Evolutionary conservation across 148 eudicot species (phyloP).

Genomic region (Nyssa sinensis): DNA sequence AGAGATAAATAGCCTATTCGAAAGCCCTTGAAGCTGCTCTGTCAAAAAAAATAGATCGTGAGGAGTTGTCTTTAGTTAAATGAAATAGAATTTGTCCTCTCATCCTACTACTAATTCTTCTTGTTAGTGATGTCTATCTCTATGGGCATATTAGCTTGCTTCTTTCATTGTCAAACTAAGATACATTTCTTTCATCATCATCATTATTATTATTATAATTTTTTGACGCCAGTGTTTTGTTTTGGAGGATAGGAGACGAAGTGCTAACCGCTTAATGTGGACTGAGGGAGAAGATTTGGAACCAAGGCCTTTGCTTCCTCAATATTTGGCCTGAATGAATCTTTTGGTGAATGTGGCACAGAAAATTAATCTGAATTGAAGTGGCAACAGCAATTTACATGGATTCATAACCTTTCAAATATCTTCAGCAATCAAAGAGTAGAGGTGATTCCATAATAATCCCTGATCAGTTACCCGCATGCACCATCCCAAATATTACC

Average conservation of each 20-base stretch:
- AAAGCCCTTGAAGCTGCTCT: background rate
- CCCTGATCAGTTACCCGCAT: too few species aligned
- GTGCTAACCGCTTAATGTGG: background rate
- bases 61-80: background rate
- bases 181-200: background rate
- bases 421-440: background rate
- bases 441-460: background rate
- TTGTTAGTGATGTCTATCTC: background rate
- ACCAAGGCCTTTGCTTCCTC: background rate
- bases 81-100: background rate
- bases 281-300: background rate
- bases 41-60: background rate
- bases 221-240: background rate
- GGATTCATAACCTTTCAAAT: background rate
- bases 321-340: background rate
- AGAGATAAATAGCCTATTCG: background rate
- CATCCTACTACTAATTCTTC: background rate
- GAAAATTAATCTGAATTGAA: background rate
- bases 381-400: background rate
- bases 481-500: background rate
- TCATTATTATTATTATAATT: too few species aligned
- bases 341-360: background rate
- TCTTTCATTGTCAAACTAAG: background rate
- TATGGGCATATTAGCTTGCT: background rate
- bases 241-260: background rate